Base-by-base conservation (phyloP, 2,329 filamentous ascomycete species). In the Colletotrichum cereale region DNA sequence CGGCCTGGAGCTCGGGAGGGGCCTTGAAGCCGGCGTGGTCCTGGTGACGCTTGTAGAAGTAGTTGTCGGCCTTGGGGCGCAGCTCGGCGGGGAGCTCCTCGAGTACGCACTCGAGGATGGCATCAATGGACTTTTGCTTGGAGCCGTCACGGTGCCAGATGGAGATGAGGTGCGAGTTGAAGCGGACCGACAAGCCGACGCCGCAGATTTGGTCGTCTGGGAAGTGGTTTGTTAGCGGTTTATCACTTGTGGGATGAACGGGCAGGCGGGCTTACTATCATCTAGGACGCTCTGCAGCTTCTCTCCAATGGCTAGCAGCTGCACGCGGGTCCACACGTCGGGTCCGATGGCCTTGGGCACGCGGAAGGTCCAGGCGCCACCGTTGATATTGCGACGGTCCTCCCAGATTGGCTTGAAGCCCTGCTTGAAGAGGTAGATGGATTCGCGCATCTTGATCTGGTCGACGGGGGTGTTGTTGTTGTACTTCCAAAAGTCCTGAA, bases 141-240 rank as follows among this genome's bases (percentile, higher is more conserved):
- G 90, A 91, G 29, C 91, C 91, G 78, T 97, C 93, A 73, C 96
- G 93, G 84, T 97, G 96, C 96, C 96, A 98, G 78, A 98, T 89
- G 76, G 93, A 93, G 79, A 98, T 92, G 75, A 97, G 89, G 80
- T 96, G 91, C 38, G 91, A 92, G 83, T 95, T 97, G 87, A 96
- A 97, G 77, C 95, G 92, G 69, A 96, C 93, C 1, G 93, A 95
- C 74, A 96, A 90, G 52, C 93, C 94, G 57, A 98, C 91, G 62
- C 96, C 96, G 80, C 95, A 96, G 76, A 98, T 92, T 79, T 97
- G 94, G 80, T 94, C 92, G 72, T 90, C 93, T 94, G n/a, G 11
- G 21, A 21, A 3, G 77, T 69, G 31, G 26, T 62, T 62, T 64
- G 42, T 58, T 26, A 69, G 61, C 38, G 24, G 29, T 24, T 24